phyloP scores from a whole-genome alignment of 768 basidiomycete species.

The Termitomyces sp. region DNA sequence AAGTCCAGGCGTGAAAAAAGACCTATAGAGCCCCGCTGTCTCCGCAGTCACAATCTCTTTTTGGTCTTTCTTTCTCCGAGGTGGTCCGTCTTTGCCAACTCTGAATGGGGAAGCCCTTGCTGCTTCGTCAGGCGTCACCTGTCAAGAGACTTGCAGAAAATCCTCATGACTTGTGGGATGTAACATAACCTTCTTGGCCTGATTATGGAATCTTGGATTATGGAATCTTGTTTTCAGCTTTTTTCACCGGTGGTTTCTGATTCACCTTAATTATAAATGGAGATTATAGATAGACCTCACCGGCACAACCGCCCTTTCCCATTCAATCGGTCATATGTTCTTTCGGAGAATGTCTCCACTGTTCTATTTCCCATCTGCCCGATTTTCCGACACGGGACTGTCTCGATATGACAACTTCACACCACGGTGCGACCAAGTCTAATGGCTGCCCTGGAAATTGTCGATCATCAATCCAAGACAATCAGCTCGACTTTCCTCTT shows the following conservation, averaged over 20 bases:
- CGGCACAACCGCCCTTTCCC: not conserved
- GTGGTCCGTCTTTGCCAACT: not conserved
- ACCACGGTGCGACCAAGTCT: constrained; percentile 9
- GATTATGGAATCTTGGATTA: too few species aligned
- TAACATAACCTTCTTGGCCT: not conserved
- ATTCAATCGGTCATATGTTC: constrained; percentile 1
- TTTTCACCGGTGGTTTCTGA: not conserved
- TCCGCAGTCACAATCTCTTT: constrained; percentile 1
- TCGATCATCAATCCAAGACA: not conserved
- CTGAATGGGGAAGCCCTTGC: constrained; percentile 3
- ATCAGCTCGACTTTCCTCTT: not conserved
- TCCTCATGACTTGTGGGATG: not conserved
- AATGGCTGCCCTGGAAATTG: not conserved
- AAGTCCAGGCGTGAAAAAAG: not conserved
- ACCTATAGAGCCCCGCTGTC: not conserved
- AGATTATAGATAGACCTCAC: not conserved
- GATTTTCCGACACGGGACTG: constrained; percentile 2
- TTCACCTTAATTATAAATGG: not conserved
- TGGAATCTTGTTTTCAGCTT: not conserved
- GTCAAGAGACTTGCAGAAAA: not conserved
- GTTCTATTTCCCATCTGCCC: constrained; percentile 6
- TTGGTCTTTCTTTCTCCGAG: too few species aligned
- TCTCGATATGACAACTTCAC: constrained; percentile 10
- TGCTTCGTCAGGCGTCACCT: constrained; percentile 3
- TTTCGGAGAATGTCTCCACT: constrained; percentile 1